A percentile compares a stretch with the other conserved stretches of the same genome.
Conservation (phyloP, 2,329 filamentous ascomycete genomes). For the Sporothrix humicola region DNA sequence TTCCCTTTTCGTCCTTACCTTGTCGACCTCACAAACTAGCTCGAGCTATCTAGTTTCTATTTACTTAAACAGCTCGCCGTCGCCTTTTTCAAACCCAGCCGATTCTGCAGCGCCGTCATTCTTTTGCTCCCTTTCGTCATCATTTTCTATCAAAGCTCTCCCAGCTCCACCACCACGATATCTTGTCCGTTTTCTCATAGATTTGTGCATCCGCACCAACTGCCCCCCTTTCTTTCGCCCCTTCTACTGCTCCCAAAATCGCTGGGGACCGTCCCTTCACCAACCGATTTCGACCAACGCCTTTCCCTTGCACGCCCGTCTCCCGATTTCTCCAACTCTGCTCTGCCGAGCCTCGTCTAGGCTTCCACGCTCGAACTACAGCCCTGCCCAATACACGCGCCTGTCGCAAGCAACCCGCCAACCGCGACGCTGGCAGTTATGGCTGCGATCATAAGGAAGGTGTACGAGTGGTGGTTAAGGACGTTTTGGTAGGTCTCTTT, state of each 20-base stretch:
- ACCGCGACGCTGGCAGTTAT: constrained; percentile 58
- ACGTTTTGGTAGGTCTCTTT: constrained; percentile 80
- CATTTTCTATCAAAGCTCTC: neutral
- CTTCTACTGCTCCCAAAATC: neutral
- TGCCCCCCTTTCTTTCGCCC: too few species aligned
- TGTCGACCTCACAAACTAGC: neutral
- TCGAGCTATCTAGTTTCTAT: neutral
- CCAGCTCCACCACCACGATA: neutral
- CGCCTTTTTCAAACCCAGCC: neutral
- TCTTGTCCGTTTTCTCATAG: neutral
- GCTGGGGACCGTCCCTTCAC: neutral
- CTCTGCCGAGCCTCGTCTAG: neutral
- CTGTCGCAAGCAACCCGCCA: neutral
- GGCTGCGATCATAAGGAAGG: constrained; percentile 88
- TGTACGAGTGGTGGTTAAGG: constrained; percentile 98
- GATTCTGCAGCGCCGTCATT: neutral
- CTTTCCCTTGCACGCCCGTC: neutral
- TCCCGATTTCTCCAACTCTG: neutral
- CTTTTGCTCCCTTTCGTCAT: neutral
- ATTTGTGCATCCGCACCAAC: neutral
- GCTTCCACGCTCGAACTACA: neutral
- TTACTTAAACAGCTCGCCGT: constrained; percentile 12
- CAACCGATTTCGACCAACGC: neutral
- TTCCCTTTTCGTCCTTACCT: neutral
- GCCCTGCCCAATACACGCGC: neutral